Base-by-base conservation (phyloP, 768 basidiomycete genomes). In the Russula emetica region DNA sequence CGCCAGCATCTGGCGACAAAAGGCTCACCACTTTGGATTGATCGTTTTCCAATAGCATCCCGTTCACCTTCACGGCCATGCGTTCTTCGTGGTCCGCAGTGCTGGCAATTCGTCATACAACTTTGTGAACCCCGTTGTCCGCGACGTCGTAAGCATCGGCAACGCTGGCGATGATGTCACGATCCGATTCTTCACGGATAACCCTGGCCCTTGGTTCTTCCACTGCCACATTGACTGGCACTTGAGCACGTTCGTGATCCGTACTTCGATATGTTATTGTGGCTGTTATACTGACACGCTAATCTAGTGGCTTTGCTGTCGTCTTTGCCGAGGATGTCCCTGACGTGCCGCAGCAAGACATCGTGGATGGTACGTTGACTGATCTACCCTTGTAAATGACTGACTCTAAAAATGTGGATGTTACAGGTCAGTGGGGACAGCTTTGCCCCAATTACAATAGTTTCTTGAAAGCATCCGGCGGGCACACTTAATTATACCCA, bases 201-300 rank as follows among this genome's bases (percentile, higher is more conserved):
- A 72, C 40, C 69, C 73, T 13, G 73, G 73, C 1, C 64, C 68
- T 28, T 71, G 69, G 71, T 69, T 70, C 59, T 58, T 74, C 56
- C 73, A 74, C 40, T 74, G 73, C 56, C 73, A 74, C 54, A 72
- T 73, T 30, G 69, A 67, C 38, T 73, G 72, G 72, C 72, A 73
- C 54, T 61, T 73, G 26, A 54, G 11, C 24, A 57, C 60, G 71
- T 24, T 83, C 86, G 1, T 83, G 88, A 71, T 88, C 87, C 73
- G 77, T 85, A 22, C 85, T 85, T 18, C 81, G 81, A 26, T 84
- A 83, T 79, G 73, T 72, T 62, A 63, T 71, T 47, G 69, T 72
- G 56, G 28, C 70, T 22, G 14, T 55, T 9, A 36, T 52, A 18
- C 16, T 57, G 42, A 62, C 13, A 14, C 3, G n/a, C 24, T 6